Evolutionary conservation across 192 early-diverging fungal genomes (phyloP), one percentile per base, ranked within the genome.

Genomic region (Coemansia sp.): DNA sequence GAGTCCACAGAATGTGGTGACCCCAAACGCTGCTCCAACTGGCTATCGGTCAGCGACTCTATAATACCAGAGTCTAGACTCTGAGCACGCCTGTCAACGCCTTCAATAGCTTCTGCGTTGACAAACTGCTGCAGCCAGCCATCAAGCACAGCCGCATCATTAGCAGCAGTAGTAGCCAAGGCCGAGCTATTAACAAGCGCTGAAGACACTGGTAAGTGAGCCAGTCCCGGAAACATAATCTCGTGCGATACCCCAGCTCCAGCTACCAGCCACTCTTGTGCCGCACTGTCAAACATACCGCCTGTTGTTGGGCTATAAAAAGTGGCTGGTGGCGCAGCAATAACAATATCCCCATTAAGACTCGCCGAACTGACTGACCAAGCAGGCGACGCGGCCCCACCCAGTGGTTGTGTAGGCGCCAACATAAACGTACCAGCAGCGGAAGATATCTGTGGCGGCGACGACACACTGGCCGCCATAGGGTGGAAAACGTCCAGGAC

Each of bases 111-210:
- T 0, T 72, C 69, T 2, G 70, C 61, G 41, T 74, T 76, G 11
- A 81, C 79, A 41, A 72, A 76, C 70, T 81, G 79, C 67, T 81
- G 74, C 70, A 81, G 67, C 79, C 79, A 81, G 27, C 74, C 79
- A 40, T 76, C 70, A 15, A 81, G 44, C 27, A 61, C 45, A 5
- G 73, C 73, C 53, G 67, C 78, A 18, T 67, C 58, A 22, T 59
- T 65, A 59, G 61, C 39, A 44, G 24, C 37, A 55, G 32, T 34
- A 35, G n/a, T 12, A 32, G n/a, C 44, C 45, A 12, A 18, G 8
- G 47, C 20, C 34, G 49, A 50, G 24, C 1, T n/a, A 27, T n/a
- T 3, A 50, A 10, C 47, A 40, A 40, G 39, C 39, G 12, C 39
- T n/a, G 53, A 30, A 16, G 53, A 30, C 15, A 55, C 53, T 3